Evolutionary conservation across 1,284 basidiomycete species (phyloP), one percentile per base, ranked within the genome.

Genomic region (Microbotryum scabiosae): DNA sequence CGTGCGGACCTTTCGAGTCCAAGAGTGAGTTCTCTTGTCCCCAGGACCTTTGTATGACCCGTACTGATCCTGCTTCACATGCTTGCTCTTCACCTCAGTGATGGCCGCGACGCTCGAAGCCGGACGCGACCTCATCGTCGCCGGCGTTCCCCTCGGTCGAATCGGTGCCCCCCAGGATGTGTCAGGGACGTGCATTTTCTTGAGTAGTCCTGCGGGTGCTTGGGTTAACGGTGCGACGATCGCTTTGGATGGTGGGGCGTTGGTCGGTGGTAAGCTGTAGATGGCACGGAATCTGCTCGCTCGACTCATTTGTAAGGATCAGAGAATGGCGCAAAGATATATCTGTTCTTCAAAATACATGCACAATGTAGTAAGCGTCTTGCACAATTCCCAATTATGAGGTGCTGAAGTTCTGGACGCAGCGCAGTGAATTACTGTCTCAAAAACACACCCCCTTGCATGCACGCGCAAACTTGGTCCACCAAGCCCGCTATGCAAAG

Each of bases 81-180:
- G 80, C 16, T 73, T 73, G 62, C 75, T 30, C 18, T 6, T 8
- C 18, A 9, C 48, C 18, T 55, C 59, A 84, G 82, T 86, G 82
- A 86, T 85, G 76, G 79, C 80, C 5, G 77, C 81, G 32, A 82
- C 81, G 14, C 75, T 86, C 43, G 77, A 80, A 45, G 75, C 76
- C 2, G 71, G 74, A 21, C 81, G 82, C 51, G 78, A 82, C 23
- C 65, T 73, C 18, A 76, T 86, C 57, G 72, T 79, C 3, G 75
- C 69, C 44, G 55, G 71, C 57, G 77, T 84, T 26, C 84, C 84
- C 2, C 74, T 81, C 53, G 76, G 76, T 23, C 77, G 84, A 12
- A 81, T 85, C 57, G 85, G 85, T 18, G 77, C 77, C 18, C 80
- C 82, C 0, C 82, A 84, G 70, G 85, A 86, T 68, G 79, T 86